Conservation (phyloP, 2,329 filamentous ascomycete species). For the Colletotrichum sublineola region DNA sequence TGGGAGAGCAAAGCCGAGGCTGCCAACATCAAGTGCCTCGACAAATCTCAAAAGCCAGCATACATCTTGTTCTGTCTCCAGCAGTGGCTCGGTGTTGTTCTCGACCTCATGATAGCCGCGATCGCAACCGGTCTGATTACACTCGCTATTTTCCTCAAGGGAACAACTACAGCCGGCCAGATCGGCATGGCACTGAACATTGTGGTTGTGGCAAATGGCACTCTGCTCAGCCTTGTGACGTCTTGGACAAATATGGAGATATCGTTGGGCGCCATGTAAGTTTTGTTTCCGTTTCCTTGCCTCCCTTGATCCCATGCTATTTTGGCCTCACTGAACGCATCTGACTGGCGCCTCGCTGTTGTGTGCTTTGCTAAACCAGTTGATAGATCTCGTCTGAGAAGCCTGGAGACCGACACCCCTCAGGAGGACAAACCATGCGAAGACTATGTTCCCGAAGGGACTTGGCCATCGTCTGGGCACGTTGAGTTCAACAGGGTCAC, state of each 20-base stretch:
- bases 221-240: conserved; percentile 49
- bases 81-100: conserved; percentile 66
- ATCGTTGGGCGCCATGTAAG: conserved; percentile 29
- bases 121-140: conserved; percentile 62
- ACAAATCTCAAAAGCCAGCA: conserved; percentile 67
- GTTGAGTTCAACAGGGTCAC: conserved; percentile 52
- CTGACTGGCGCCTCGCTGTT: no score
- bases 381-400: conserved; percentile 45
- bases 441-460: conserved; percentile 41
- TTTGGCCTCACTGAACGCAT: neutral
- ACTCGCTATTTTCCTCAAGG: conserved; percentile 52
- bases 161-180: conserved; percentile 34
- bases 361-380: neutral
- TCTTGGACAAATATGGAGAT: conserved; percentile 47
- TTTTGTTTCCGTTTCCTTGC: neutral
- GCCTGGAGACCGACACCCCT: conserved; percentile 47
- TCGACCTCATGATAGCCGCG: conserved; percentile 63
- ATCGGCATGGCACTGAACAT: conserved; percentile 46
- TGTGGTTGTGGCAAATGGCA: conserved; percentile 46
- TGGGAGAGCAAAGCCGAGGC: conserved; percentile 61
- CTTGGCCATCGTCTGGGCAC: conserved; percentile 51
- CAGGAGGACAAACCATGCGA: conserved; percentile 48
- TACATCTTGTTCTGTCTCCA: conserved; percentile 71
- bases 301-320: neutral
- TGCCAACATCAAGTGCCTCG: conserved; percentile 62